Percentiles rank a stretch among this genome's conserved stretches.
These are phyloP conservation scores for Colletotrichum liaoningense DNA, from an alignment of 2,329 filamentous ascomycete species.

Conservation along the genomic window DNA sequence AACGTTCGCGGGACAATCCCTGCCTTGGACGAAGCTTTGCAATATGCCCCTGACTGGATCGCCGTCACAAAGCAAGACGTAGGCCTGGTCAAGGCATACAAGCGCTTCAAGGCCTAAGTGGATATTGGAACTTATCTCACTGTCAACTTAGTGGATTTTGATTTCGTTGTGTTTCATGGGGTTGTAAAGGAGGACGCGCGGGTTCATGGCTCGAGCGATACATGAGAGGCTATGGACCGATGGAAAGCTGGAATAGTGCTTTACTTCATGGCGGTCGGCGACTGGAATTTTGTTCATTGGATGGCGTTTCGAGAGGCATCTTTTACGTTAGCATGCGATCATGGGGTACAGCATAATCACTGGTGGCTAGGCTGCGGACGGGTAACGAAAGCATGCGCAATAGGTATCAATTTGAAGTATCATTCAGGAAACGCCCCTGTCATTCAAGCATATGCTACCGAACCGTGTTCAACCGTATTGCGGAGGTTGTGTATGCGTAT, in stretches of 20 bases:
- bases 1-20: constrained; percentile 80
- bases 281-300: constrained; percentile 8
- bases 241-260: background rate
- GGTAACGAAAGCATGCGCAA: constrained; percentile 5
- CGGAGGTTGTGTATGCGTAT: background rate
- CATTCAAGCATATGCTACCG: background rate
- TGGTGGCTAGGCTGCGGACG: background rate
- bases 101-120: constrained; percentile 4
- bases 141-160: background rate
- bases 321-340: constrained; percentile 3
- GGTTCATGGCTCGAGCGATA: background rate
- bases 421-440: background rate
- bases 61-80: constrained; percentile 72
- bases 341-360: constrained; percentile 7
- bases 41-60: constrained; percentile 84
- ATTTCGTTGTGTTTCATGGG: background rate
- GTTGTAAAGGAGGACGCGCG: background rate
- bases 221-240: background rate
- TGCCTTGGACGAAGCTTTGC: constrained; percentile 81
- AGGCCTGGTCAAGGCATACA: constrained; percentile 23
- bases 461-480: background rate
- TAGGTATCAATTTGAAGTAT: constrained; percentile 10
- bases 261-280: background rate
- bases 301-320: constrained; percentile 21
- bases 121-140: background rate